Percentiles rank a stretch among this genome's conserved stretches.
Evolutionary conservation across 441 rosid genomes (phyloP).

Genomic region (Flueggea neowawraea): DNA sequence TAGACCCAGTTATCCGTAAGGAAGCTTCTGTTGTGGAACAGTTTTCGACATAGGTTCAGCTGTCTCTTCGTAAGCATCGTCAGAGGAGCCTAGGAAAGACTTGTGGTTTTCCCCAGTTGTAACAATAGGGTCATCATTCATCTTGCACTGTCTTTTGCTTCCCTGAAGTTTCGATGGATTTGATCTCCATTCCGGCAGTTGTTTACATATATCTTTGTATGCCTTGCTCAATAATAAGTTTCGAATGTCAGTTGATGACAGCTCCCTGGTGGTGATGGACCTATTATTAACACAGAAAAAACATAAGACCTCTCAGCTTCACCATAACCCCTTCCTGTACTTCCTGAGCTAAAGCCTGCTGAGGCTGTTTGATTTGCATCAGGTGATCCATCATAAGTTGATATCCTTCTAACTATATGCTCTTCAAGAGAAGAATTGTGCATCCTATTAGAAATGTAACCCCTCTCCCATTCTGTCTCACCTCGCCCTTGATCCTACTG

Average conservation of each 20-base stretch:
- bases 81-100: too few species aligned
- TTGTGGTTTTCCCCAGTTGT: too few species aligned
- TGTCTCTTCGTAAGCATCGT: too few species aligned
- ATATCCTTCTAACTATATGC: too few species aligned
- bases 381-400: too few species aligned
- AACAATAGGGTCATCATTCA: too few species aligned
- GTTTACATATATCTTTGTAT: conserved; percentile 30
- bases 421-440: too few species aligned
- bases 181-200: conserved; percentile 40
- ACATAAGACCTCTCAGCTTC: conserved; percentile 23
- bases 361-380: too few species aligned
- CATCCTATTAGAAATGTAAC: too few species aligned
- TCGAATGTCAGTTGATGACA: conserved; percentile 44
- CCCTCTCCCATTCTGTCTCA: too few species aligned
- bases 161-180: conserved; percentile 27
- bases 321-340: not conserved
- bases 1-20: conserved; percentile 70
- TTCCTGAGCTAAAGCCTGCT: too few species aligned
- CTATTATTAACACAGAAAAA: conserved; percentile 21
- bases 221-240: conserved; percentile 59
- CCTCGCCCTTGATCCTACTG: too few species aligned
- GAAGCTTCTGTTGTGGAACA: conserved; percentile 82
- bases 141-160: conserved; percentile 17
- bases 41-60: conserved; percentile 32
- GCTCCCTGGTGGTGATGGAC: conserved; percentile 28